phyloP scores from a whole-genome alignment of 2,329 filamentous ascomycete species.

The Hortaea werneckii region DNA sequence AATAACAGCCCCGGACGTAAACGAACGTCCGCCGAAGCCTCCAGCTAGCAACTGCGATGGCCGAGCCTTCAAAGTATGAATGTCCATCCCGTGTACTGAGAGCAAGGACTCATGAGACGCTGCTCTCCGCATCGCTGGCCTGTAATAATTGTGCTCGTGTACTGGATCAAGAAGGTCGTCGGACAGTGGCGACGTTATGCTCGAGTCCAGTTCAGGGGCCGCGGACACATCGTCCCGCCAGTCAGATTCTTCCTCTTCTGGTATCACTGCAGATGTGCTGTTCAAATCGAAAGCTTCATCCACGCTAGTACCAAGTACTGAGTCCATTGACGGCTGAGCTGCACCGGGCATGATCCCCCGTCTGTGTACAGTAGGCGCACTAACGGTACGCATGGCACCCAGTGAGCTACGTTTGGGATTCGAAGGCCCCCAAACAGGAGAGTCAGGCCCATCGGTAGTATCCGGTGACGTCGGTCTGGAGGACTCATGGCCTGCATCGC shows the following conservation, averaged over 20 bases:
- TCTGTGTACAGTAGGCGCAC: constrained; percentile 8
- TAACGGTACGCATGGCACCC: constrained; percentile 17
- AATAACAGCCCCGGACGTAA: constrained; percentile 37
- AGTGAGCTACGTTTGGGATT: constrained; percentile 50
- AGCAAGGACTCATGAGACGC: constrained; percentile 82
- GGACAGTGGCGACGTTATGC: constrained; percentile 12
- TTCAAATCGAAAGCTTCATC: constrained; percentile 16
- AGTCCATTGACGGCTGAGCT: constrained; percentile 16
- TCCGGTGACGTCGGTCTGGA: constrained; percentile 74
- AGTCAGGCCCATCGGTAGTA: constrained; percentile 44
- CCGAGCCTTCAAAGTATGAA: constrained; percentile 61
- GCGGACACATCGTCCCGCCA: constrained; percentile 17
- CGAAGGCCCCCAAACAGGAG: constrained; percentile 54
- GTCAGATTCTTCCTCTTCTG: constrained; percentile 20
- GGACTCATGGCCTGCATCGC: constrained; percentile 48
- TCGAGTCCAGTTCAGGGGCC: constrained; percentile 6
- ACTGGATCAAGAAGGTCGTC: constrained; percentile 18
- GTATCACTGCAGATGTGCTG: constrained; percentile 15
- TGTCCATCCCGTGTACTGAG: constrained; percentile 78
- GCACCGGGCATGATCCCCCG: constrained; percentile 9
- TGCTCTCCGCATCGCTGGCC: constrained; percentile 48
- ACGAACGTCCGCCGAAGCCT: constrained; percentile 38
- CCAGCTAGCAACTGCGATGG: constrained; percentile 61
- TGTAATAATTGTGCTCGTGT: constrained; percentile 28
- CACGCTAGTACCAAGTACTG: constrained; percentile 21